A percentile compares a stretch with the other conserved stretches of the same genome.
Conservation (phyloP, 768 basidiomycete genomes). For the Boletus huronensis region DNA sequence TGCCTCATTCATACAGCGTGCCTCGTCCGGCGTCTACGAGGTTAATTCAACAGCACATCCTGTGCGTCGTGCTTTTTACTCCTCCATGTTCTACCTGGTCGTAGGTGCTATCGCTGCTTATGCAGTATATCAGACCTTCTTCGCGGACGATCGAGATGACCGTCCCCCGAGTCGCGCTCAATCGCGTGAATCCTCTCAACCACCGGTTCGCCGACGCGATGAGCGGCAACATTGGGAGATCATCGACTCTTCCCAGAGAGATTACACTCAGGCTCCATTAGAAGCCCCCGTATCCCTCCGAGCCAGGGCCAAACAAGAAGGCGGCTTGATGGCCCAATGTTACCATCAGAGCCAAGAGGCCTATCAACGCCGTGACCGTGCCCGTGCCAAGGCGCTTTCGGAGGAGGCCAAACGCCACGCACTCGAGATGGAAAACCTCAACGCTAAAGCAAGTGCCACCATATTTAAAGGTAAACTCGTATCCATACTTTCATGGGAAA, state of each 20-base stretch:
- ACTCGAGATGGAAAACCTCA: slow-evolving; percentile 67
- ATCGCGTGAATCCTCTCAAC: neutral
- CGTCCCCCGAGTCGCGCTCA: neutral
- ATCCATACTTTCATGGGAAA: slow-evolving; percentile 9
- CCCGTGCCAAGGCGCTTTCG: slow-evolving; percentile 74
- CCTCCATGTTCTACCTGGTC: slow-evolving; percentile 14
- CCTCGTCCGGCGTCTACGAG: neutral
- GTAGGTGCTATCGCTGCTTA: slow-evolving; percentile 10
- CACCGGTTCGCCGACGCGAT: slow-evolving; percentile 4
- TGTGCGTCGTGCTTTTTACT: neutral
- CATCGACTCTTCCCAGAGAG: neutral
- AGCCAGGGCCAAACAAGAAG: slow-evolving; percentile 70
- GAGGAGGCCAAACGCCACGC: slow-evolving; percentile 77
- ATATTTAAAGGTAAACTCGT: slow-evolving; percentile 57
- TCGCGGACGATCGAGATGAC: slow-evolving; percentile 6
- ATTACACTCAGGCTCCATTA: neutral
- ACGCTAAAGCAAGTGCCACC: slow-evolving; percentile 79
- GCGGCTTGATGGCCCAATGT: slow-evolving; percentile 65
- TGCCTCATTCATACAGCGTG: neutral
- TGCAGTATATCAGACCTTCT: slow-evolving; percentile 9
- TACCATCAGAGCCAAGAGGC: slow-evolving; percentile 71
- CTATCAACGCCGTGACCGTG: slow-evolving; percentile 68
- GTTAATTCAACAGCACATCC: neutral
- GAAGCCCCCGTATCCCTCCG: slow-evolving; percentile 60
- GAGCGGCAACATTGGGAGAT: slow-evolving; percentile 3